These are phyloP conservation scores for Pythium dissimile DNA, from an alignment of 352 stramenopile genomes.

Conservation along the genomic window DNA sequence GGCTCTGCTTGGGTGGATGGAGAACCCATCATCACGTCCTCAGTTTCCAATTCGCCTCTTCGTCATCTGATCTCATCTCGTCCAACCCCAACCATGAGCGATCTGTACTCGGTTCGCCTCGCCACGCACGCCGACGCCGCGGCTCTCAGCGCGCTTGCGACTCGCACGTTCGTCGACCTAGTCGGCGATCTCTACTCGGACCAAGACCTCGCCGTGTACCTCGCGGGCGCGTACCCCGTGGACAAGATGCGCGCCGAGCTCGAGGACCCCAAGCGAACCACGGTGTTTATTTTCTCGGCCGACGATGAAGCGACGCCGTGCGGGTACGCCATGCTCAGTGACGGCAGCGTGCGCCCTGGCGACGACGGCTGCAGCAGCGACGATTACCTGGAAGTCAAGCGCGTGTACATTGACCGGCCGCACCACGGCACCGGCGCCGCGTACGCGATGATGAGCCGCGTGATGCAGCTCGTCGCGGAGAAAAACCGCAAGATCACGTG, in stretches of 20 bases:
- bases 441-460: slow-evolving; percentile 23
- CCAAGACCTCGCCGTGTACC: slow-evolving; percentile 13
- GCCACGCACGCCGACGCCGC: slow-evolving; percentile 19
- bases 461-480: slow-evolving; percentile 17
- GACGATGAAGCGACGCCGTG: slow-evolving; percentile 1
- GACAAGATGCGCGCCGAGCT: slow-evolving; percentile 24
- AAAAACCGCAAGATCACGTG: slow-evolving; percentile 26
- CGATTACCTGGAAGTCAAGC: slow-evolving; percentile 28
- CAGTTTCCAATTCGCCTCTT: not conserved
- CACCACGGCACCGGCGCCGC: slow-evolving; percentile 28
- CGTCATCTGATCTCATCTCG: too few species aligned
- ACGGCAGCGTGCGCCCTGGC: slow-evolving; percentile 21
- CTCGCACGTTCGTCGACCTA: slow-evolving; percentile 29
- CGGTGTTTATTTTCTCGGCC: slow-evolving; percentile 23
- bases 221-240: slow-evolving; percentile 15
- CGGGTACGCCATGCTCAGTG: slow-evolving; percentile 24
- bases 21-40: too few species aligned
- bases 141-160: slow-evolving; percentile 20
- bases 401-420: slow-evolving; percentile 27
- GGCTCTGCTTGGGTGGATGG: too few species aligned
- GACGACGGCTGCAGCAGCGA: slow-evolving; percentile 14
- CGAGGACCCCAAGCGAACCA: slow-evolving; percentile 19
- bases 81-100: too few species aligned
- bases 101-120: slow-evolving; percentile 1
- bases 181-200: slow-evolving; percentile 25